Conservation (phyloP, 495 filamentous ascomycete species). For the Cryomyces minteri region DNA sequence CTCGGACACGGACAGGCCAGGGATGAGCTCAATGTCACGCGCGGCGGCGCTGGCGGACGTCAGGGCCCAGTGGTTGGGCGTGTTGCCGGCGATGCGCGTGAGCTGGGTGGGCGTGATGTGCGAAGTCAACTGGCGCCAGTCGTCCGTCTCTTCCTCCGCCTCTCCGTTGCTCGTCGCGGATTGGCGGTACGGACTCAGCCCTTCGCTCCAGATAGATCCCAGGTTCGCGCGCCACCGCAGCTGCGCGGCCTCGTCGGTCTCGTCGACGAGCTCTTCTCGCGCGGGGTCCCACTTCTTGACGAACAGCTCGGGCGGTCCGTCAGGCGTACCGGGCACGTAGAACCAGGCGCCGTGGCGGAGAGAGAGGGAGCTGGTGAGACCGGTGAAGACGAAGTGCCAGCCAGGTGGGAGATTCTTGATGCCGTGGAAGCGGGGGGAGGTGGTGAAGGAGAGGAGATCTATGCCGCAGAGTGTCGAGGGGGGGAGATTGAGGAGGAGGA, state of each 20-base stretch:
- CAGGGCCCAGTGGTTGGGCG: slow-evolving; percentile 29
- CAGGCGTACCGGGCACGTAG: slow-evolving; percentile 19
- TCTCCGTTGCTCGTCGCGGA: slow-evolving; percentile 1
- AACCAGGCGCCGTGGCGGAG: slow-evolving; percentile 45
- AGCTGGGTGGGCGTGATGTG: slow-evolving; percentile 29
- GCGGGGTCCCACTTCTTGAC: slow-evolving; percentile 38
- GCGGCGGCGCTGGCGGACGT: slow-evolving; percentile 27
- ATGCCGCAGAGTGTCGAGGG: slow-evolving; percentile 18
- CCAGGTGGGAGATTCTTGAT: slow-evolving; percentile 40
- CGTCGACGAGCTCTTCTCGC: slow-evolving; percentile 17
- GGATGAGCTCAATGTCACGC: slow-evolving; percentile 25
- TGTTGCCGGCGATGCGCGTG: slow-evolving; percentile 26
- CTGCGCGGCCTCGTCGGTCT: slow-evolving; percentile 12
- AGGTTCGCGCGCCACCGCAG: slow-evolving; percentile 24
- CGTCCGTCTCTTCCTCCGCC: slow-evolving; percentile 14
- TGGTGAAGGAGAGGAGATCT: slow-evolving; percentile 25
- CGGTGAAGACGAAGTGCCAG: slow-evolving; percentile 37
- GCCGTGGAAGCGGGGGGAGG: slow-evolving; percentile 31
- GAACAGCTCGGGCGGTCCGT: slow-evolving; percentile 21
- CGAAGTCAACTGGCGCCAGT: slow-evolving; percentile 29
- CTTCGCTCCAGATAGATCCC: slow-evolving; percentile 22
- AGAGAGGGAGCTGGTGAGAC: slow-evolving; percentile 26
- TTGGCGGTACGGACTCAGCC: slow-evolving; percentile 25
- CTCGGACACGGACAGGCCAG: slow-evolving; percentile 15
- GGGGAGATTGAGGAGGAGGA: slow-evolving; percentile 21